Conservation (phyloP, 1,139 yeast species). For the Saccharomyces hybrid region DNA sequence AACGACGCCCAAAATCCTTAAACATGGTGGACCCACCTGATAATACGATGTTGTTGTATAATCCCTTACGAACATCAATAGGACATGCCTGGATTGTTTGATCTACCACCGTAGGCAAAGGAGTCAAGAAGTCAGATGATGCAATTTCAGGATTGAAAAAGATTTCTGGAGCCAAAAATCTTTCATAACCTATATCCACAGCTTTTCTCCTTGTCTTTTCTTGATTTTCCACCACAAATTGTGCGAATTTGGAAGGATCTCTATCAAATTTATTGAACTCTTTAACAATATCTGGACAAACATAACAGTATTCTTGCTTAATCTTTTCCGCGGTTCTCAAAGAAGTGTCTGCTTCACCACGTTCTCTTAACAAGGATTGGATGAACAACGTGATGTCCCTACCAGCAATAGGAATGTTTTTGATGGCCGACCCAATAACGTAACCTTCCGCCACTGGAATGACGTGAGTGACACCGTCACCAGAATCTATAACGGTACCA, state of each 20-base stretch:
- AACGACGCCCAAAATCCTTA: slow-evolving; percentile 93
- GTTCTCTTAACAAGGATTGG: slow-evolving; percentile 86
- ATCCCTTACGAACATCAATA: slow-evolving; percentile 93
- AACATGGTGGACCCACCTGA: slow-evolving; percentile 99
- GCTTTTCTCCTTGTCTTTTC: slow-evolving; percentile 53
- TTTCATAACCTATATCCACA: slow-evolving; percentile 94
- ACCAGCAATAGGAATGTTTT: slow-evolving; percentile 96
- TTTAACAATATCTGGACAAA: slow-evolving; percentile 93
- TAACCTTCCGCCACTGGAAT: slow-evolving; percentile 99
- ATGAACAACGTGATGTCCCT: slow-evolving; percentile 92
- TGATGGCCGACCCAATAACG: slow-evolving; percentile 94
- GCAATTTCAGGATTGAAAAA: slow-evolving; percentile 97
- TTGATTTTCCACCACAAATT: slow-evolving; percentile 81
- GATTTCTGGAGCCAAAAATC: slow-evolving; percentile 96
- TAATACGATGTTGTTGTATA: slow-evolving; percentile 88
- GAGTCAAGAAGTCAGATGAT: slow-evolving; percentile 89
- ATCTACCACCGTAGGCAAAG: slow-evolving; percentile 91
- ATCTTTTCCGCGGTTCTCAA: slow-evolving; percentile 92
- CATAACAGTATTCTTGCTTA: slow-evolving; percentile 94
- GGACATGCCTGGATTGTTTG: slow-evolving; percentile 93
- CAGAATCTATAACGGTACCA: slow-evolving; percentile 96
- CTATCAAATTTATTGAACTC: slow-evolving; percentile 92
- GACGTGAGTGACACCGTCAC: slow-evolving; percentile 97
- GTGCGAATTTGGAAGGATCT: slow-evolving; percentile 89
- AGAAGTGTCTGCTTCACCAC: slow-evolving; percentile 93